Evolutionary conservation across 108 stramenopile genomes (phyloP).

Genomic region (Stephanodiscus minutulus): DNA sequence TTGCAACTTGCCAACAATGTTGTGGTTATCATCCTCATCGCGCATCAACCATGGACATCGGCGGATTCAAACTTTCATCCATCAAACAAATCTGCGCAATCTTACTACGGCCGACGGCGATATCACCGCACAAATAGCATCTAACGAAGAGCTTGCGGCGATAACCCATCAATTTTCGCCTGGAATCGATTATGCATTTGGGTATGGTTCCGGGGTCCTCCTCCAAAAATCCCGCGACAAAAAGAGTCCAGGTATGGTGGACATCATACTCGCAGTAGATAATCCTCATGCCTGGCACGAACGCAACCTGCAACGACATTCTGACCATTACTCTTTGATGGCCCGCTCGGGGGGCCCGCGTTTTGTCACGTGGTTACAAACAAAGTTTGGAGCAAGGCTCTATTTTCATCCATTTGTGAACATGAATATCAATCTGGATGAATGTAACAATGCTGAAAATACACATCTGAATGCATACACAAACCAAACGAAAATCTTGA

Average conservation of each 20-base stretch:
- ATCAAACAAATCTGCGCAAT: background rate
- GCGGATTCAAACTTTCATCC: background rate
- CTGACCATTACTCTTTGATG: slow-evolving; percentile 65
- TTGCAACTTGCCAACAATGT: too few species aligned
- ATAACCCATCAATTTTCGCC: slow-evolving; percentile 59
- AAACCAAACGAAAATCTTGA: slow-evolving; percentile 2
- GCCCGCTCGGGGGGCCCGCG: slow-evolving; percentile 33
- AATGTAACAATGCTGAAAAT: background rate
- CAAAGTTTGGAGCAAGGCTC: slow-evolving; percentile 45
- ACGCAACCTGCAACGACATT: slow-evolving; percentile 58
- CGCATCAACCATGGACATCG: slow-evolving; percentile 4
- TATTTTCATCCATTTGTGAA: slow-evolving; percentile 62
- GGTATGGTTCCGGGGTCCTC: slow-evolving; percentile 87
- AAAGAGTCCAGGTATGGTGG: slow-evolving; percentile 60
- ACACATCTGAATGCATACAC: background rate
- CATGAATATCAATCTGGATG: slow-evolving; percentile 4
- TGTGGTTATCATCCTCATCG: background rate
- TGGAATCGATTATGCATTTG: slow-evolving; percentile 70
- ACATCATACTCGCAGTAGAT: slow-evolving; percentile 71
- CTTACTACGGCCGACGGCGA: background rate
- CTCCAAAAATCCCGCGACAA: slow-evolving; percentile 49
- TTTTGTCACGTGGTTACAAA: slow-evolving; percentile 42
- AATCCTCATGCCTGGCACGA: slow-evolving; percentile 65
- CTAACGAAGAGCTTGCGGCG: slow-evolving; percentile 40
- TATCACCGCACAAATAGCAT: slow-evolving; percentile 30